phyloP scores from a whole-genome alignment of 2,329 filamentous ascomycete species.

The Microdochium bolleyi region DNA sequence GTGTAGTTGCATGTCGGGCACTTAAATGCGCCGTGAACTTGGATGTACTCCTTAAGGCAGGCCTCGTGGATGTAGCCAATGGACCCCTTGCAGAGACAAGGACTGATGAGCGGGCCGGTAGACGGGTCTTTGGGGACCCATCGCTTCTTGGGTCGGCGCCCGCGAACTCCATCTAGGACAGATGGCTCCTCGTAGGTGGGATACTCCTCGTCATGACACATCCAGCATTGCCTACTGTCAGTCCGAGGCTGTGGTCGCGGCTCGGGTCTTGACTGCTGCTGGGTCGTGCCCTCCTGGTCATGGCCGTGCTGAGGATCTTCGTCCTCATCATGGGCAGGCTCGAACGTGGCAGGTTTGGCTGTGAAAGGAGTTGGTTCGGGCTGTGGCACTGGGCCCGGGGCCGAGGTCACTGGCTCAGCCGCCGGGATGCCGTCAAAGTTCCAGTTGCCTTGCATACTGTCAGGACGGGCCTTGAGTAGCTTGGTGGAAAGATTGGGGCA shows the following conservation, averaged over 20 bases:
- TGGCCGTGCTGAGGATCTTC: neutral
- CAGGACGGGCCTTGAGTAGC: neutral
- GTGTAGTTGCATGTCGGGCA: slow-evolving; percentile 83
- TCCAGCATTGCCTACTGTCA: slow-evolving; percentile 58
- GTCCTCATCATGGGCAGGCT: neutral
- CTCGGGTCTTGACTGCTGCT: slow-evolving; percentile 8
- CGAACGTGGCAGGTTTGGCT: neutral
- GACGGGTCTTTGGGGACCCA: slow-evolving; percentile 71
- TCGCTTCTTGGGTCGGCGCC: slow-evolving; percentile 11
- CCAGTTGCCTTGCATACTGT: neutral
- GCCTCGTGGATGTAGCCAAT: slow-evolving; percentile 92
- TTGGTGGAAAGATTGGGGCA: neutral
- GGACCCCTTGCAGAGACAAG: slow-evolving; percentile 89
- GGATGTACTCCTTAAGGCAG: slow-evolving; percentile 78
- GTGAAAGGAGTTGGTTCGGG: neutral
- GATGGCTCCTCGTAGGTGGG: slow-evolving; percentile 32
- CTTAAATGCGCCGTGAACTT: slow-evolving; percentile 70
- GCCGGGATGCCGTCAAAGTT: neutral
- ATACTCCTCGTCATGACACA: slow-evolving; percentile 67
- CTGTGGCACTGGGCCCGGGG: neutral
- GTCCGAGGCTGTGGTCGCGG: slow-evolving; percentile 12
- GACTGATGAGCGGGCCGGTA: slow-evolving; percentile 72
- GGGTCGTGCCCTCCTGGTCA: neutral
- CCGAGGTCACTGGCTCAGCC: neutral
- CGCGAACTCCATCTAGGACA: slow-evolving; percentile 18